Conservation (phyloP, 768 basidiomycete genomes). For the Pleurotus cornucopiae region DNA sequence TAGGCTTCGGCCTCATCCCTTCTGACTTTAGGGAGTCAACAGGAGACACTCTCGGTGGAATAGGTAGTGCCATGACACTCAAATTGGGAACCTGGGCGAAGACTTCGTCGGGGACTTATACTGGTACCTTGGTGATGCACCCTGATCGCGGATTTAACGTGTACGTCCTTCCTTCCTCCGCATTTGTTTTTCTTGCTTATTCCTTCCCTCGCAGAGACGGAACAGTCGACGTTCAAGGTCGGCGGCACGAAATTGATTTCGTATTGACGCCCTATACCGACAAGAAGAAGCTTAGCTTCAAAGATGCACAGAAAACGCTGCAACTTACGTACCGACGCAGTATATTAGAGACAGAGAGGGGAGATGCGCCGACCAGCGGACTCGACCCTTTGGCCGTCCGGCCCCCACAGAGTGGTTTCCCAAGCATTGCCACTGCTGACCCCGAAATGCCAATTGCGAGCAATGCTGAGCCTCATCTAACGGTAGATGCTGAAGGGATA, state of each 20-base stretch:
- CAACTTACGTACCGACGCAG: slow-evolving; percentile 46
- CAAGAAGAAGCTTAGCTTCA: slow-evolving; percentile 39
- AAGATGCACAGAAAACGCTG: slow-evolving; percentile 47
- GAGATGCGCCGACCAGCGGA: slow-evolving; percentile 45
- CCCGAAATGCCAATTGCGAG: slow-evolving; percentile 45
- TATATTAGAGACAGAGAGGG: slow-evolving; percentile 43
- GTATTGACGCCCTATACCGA: slow-evolving; percentile 52
- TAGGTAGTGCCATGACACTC: slow-evolving; percentile 59
- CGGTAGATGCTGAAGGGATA: slow-evolving; percentile 56
- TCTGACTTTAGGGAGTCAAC: slow-evolving; percentile 53
- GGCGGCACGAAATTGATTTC: slow-evolving; percentile 62
- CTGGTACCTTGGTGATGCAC: slow-evolving; percentile 42
- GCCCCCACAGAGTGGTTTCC: slow-evolving; percentile 27
- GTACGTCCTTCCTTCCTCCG: slow-evolving; percentile 25
- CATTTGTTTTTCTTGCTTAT: not conserved
- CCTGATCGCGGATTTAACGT: slow-evolving; percentile 57
- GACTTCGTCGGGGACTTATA: slow-evolving; percentile 28
- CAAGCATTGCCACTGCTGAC: slow-evolving; percentile 27
- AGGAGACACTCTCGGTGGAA: slow-evolving; percentile 57
- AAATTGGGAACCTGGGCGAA: slow-evolving; percentile 42
- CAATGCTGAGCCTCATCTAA: slow-evolving; percentile 37
- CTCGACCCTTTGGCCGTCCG: slow-evolving; percentile 50
- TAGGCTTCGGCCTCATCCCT: slow-evolving; percentile 60
- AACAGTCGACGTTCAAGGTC: slow-evolving; percentile 57
- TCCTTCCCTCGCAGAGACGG: slow-evolving; percentile 29